phyloP scores from a whole-genome alignment of 2,329 filamentous ascomycete species.

The Calycina herbarum region DNA sequence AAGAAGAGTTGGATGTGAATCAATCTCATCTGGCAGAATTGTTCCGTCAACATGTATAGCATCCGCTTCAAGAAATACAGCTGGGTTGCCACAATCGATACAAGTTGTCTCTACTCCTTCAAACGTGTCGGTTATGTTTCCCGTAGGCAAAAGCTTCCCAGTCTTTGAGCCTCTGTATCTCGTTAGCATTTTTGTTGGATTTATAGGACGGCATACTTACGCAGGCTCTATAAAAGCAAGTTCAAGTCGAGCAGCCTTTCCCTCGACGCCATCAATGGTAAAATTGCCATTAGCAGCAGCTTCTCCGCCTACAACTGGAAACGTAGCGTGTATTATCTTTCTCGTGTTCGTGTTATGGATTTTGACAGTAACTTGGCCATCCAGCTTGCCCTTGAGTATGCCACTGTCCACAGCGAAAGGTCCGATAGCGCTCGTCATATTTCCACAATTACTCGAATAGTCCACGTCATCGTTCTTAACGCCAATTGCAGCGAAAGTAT shows the following conservation, averaged over 20 bases:
- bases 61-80: conserved; percentile 58
- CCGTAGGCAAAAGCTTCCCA: conserved; percentile 60
- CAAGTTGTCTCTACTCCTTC: conserved; percentile 53
- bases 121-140: conserved; percentile 52
- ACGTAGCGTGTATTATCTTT: conserved; percentile 61
- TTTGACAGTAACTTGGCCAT: conserved; percentile 48
- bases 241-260: conserved; percentile 55
- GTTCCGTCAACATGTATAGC: conserved; percentile 52
- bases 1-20: conserved; percentile 46
- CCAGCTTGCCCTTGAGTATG: conserved; percentile 34
- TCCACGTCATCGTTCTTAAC: conserved; percentile 62
- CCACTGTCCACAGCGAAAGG: conserved; percentile 61
- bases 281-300: conserved; percentile 54
- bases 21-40: conserved; percentile 55
- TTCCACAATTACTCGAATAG: conserved; percentile 72
- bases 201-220: conserved; percentile 16
- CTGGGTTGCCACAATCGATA: conserved; percentile 64
- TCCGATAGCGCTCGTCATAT: conserved; percentile 68
- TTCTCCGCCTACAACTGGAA: conserved; percentile 51
- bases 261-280: conserved; percentile 63
- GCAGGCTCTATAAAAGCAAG: conserved; percentile 63
- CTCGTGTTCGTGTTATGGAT: conserved; percentile 72
- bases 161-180: conserved; percentile 55
- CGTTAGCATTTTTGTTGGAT: conserved; percentile 8
- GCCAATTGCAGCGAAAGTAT: conserved; percentile 70